These are phyloP conservation scores for Calonectria henricotiae DNA, from an alignment of 2,329 filamentous ascomycete genomes.

Conservation along the genomic window DNA sequence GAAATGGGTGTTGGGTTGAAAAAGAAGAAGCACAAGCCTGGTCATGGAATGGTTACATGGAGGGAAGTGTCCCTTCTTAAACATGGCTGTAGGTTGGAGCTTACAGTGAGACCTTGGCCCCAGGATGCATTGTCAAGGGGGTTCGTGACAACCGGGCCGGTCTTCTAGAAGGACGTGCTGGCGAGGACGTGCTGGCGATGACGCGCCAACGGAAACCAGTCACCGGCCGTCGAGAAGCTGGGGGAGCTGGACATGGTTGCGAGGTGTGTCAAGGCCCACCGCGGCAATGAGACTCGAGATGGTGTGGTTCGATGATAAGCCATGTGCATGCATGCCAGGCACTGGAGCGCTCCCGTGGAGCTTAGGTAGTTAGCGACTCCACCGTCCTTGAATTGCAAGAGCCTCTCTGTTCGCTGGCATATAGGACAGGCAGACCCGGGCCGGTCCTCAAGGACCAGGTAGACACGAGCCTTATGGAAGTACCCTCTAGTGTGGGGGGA, in stretches of 20 bases:
- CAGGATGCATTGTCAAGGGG: conserved; percentile 21
- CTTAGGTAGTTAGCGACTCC: conserved; percentile 12
- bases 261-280: conserved; percentile 42
- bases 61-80: conserved; percentile 42
- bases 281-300: conserved; percentile 38
- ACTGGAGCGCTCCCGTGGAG: conserved; percentile 9
- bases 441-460: conserved; percentile 33
- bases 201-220: conserved; percentile 31
- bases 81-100: conserved; percentile 37
- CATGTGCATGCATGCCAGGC: conserved; percentile 24
- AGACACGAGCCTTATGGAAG: conserved; percentile 40
- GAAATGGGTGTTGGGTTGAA: conserved; percentile 40
- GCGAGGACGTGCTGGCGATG: conserved; percentile 42
- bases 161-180: conserved; percentile 43
- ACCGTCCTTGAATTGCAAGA: conserved; percentile 4
- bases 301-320: conserved; percentile 50
- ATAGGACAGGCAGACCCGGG: conserved; percentile 23
- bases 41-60: conserved; percentile 33
- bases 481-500: conserved; percentile 48
- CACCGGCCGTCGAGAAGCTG: conserved; percentile 33
- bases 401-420: conserved; percentile 11
- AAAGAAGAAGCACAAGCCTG: conserved; percentile 46
- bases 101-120: conserved; percentile 22
- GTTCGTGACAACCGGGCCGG: conserved; percentile 46
- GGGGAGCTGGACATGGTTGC: conserved; percentile 34